Conservation (phyloP, 1,139 yeast species). For the Casaregolazyma lundiana region DNA sequence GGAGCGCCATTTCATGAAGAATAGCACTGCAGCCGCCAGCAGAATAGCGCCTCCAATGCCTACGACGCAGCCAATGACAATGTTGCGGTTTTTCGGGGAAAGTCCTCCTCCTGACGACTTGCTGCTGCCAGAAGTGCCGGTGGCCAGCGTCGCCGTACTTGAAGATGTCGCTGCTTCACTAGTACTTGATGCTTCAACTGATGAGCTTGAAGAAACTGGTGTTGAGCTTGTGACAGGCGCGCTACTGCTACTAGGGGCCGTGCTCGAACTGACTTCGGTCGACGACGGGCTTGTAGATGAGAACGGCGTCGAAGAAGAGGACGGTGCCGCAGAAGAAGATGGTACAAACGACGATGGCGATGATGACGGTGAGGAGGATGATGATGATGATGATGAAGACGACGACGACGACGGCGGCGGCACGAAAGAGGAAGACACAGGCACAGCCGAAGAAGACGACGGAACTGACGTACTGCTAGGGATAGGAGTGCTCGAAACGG, state of each 20-base stretch:
- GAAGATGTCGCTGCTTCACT: slow-evolving; percentile 14
- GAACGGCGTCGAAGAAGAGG: slow-evolving; percentile 2
- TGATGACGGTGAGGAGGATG: slow-evolving; percentile 4
- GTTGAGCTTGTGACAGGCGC: too few relatives aligned
- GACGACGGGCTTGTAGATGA: slow-evolving; percentile 8
- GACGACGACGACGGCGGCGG: slow-evolving; percentile 8
- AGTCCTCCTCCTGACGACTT: slow-evolving; percentile 22
- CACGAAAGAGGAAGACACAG: slow-evolving; percentile 9
- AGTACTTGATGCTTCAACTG: slow-evolving; percentile 10
- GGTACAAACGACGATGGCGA: slow-evolving; percentile 3
- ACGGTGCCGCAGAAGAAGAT: slow-evolving; percentile 1
- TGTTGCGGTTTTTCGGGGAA: slow-evolving; percentile 26
- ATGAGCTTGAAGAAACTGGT: too few relatives aligned
- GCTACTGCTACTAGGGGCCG: slow-evolving; percentile 1
- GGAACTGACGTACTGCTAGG: slow-evolving; percentile 11
- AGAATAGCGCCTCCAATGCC: slow-evolving; percentile 32
- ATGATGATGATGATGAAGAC: slow-evolving; percentile 1
- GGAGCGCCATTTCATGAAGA: slow-evolving; percentile 26
- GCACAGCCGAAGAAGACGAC: slow-evolving; percentile 13
- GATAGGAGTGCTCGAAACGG: slow-evolving; percentile 8
- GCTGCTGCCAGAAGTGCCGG: slow-evolving; percentile 14
- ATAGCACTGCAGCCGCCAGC: slow-evolving; percentile 27
- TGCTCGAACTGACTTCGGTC: neutral
- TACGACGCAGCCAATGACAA: slow-evolving; percentile 32
- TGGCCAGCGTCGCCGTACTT: slow-evolving; percentile 20